Evolutionary conservation across 75 land plant genomes (phyloP), one percentile per base, ranked within the genome.

Genomic region (Selaginella tamariscina): DNA sequence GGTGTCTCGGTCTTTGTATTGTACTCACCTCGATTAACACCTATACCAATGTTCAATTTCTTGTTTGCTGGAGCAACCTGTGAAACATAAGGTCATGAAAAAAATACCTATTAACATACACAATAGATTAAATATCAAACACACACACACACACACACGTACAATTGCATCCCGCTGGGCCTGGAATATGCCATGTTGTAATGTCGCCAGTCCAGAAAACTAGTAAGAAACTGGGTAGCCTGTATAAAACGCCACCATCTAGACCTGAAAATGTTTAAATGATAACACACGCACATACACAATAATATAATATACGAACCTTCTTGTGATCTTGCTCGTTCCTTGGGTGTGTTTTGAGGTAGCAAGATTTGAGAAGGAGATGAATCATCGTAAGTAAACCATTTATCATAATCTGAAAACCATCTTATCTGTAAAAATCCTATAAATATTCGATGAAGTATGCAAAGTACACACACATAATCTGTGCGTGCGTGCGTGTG

Each of bases 131-230:
- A n/a, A n/a, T n/a, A n/a, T n/a, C n/a, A n/a, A n/a, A n/a, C n/a
- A n/a, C n/a, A n/a, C n/a, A n/a, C n/a, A n/a, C n/a, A n/a, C 11
- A 39, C 11, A 39, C 11, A 5, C 15, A 39, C 49, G 5, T 39
- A 39, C 49, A 39, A 39, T 39, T 15, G 49, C 49, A 39, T 39
- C 49, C 11, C 49, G 49, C 49, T 39, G 49, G n/a, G 49, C 49
- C 49, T 5, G 49, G 49, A 39, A 39, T 15, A 5, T 15, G 49
- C 49, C 49, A 39, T 15, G 5, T 5, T 15, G 49, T 5, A 39
- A 39, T 39, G 49, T 39, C 49, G 49, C 49, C 49, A 39, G 49
- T 39, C 49, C 49, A 39, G 49, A 39, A 39, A 15, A 39, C 49
- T 5, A 39, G 49, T 15, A 39, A 39, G 49, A 39, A 39, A 15